Conservation (phyloP, 2,329 filamentous ascomycete species). For the Tolypocladium endophyticum region DNA sequence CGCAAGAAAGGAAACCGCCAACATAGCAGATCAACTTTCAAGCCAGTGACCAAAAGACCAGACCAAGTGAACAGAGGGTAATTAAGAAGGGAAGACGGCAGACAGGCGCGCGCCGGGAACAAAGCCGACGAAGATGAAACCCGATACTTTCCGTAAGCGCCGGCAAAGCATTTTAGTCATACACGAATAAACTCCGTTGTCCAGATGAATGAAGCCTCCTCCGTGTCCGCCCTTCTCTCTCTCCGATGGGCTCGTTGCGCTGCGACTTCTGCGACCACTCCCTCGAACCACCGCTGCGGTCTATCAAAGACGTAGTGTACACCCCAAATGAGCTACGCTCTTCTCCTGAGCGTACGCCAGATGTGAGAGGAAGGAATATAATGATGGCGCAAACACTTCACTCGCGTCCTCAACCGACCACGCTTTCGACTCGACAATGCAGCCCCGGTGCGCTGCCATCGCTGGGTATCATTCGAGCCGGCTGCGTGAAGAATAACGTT, state of each 20-base stretch:
- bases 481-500: neutral
- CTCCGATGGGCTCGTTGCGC: neutral
- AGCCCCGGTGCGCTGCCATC: constrained; percentile 2
- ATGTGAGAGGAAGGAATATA: neutral
- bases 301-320: neutral
- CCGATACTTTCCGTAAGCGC: constrained; percentile 6
- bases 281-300: neutral
- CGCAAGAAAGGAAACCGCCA: neutral
- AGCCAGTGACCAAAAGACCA: neutral
- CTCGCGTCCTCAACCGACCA: neutral
- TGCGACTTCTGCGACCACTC: neutral
- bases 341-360: neutral
- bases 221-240: neutral
- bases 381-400: neutral
- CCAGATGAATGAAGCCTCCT: constrained; percentile 14
- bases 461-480: constrained; percentile 9
- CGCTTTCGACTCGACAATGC: constrained; percentile 1
- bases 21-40: neutral
- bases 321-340: neutral
- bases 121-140: neutral
- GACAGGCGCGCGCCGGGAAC: too few species aligned
- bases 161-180: constrained; percentile 17
- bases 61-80: neutral
- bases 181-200: constrained; percentile 22
- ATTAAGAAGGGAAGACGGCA: neutral